These are phyloP conservation scores for Penicillium sp. DNA, from an alignment of 2,329 filamentous ascomycete species.

Conservation along the genomic window DNA sequence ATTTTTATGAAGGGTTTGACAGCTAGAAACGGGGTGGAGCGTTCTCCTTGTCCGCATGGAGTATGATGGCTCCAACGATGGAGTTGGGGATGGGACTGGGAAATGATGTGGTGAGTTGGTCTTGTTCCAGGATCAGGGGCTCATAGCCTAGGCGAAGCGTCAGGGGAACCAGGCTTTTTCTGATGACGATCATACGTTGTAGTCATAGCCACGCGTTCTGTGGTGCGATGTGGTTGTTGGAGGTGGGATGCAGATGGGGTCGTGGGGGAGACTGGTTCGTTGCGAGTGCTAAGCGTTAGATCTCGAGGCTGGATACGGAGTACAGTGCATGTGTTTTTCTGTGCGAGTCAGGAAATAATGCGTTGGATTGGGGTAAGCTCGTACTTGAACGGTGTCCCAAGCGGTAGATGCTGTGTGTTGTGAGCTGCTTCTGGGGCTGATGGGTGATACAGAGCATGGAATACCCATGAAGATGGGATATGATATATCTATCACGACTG, in stretches of 20 bases:
- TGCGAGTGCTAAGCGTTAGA: neutral
- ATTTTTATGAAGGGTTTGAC: slow-evolving; percentile 4
- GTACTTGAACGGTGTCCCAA: neutral
- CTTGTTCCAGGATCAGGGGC: neutral
- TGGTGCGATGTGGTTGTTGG: neutral
- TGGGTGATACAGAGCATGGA: slow-evolving; percentile 1
- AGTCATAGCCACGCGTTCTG: neutral
- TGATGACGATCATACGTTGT: neutral
- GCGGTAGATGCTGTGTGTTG: neutral
- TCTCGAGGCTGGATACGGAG: neutral
- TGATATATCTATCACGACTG: slow-evolving; percentile 12
- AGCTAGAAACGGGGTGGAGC: neutral
- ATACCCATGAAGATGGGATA: slow-evolving; percentile 12
- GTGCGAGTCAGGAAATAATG: neutral
- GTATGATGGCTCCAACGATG: neutral
- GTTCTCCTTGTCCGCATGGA: neutral
- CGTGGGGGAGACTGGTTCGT: neutral
- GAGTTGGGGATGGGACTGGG: neutral
- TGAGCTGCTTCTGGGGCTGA: slow-evolving; percentile 6
- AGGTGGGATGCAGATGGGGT: neutral
- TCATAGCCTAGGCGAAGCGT: neutral
- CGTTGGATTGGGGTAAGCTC: neutral
- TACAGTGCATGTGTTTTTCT: neutral
- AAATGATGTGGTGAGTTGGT: neutral
- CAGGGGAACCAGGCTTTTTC: neutral